Evolutionary conservation across 2,329 filamentous ascomycete species (phyloP), one percentile per base, ranked within the genome.

Genomic region (Pseudocercospora macadamiae): DNA sequence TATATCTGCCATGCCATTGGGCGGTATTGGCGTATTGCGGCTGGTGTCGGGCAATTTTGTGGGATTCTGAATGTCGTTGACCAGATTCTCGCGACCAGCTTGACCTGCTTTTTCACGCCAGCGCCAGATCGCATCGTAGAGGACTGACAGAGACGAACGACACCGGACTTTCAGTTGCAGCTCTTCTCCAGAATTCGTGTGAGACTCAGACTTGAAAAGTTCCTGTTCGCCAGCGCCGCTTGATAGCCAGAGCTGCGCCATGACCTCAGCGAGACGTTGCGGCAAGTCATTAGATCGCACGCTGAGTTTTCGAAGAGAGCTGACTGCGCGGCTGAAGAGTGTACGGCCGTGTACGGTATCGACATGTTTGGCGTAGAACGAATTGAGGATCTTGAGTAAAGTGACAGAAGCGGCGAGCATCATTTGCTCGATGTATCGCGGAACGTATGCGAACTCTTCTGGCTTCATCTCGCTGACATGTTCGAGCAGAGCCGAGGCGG

Each of bases 111-210:
- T 89, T 71, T 91, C 88, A 66, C 90, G 84, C 90, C 90, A 95
- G 62, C 90, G 83, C 90, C 90, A 93, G 51, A 92, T 89, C 10
- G 88, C 90, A 75, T 95, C 90, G 69, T 90, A 93, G 1, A 95
- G 86, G 12, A 93, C 82, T 72, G 89, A 92, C 86, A 93, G 91
- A 74, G 89, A 93, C 80, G 91, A 90, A 21, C 90, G 82, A 67
- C 89, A 92, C 51, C 90, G 85, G n/a, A 93, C 89, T 70, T 91
- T 91, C 49, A 95, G 82, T 71, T 92, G 88, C 42, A 93, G 77
- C 66, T 90, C 87, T 65, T 60, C 71, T 64, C 37, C 51, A 3
- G 59, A 51, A 19, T 62, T 39, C 25, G 32, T 51, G 45, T 49
- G 64, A 54, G 55, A 71, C 51, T 71, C 64, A 1, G 57, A 58